Conservation (phyloP, 176 grass and related monocot species). For the Lolium multiflorum region DNA sequence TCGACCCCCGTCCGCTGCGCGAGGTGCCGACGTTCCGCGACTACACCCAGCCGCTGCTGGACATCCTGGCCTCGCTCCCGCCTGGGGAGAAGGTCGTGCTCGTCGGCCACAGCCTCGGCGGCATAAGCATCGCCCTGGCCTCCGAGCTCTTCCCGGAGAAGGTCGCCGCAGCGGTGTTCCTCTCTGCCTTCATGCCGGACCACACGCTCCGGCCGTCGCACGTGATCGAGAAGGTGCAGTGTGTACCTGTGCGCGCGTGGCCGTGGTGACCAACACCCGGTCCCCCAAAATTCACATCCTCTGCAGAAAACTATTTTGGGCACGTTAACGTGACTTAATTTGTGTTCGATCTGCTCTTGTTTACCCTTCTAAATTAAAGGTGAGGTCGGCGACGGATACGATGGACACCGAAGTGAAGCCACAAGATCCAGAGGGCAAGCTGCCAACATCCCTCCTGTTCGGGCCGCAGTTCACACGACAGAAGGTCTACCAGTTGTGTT, state of each 20-base stretch:
- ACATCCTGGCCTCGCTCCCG: constrained; percentile 52
- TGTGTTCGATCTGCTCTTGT: not conserved
- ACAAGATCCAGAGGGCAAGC: constrained; percentile 48
- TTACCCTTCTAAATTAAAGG: not conserved
- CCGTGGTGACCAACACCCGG: not conserved
- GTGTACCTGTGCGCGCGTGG: not conserved
- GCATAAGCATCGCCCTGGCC: constrained; percentile 64
- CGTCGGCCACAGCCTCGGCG: constrained; percentile 86
- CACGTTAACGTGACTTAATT: not conserved
- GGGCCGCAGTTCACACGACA: constrained; percentile 49
- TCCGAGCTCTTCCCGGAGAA: constrained; percentile 84
- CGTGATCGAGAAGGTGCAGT: constrained; percentile 54
- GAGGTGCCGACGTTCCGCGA: constrained; percentile 72
- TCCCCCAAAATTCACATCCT: not conserved
- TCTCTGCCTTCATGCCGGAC: constrained; percentile 75
- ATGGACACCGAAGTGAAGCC: constrained; percentile 66
- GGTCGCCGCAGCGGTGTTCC: constrained; percentile 73
- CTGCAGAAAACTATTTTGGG: not conserved
- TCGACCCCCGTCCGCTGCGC: constrained; percentile 53
- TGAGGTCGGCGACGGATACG: constrained; percentile 22
- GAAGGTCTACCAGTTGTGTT: constrained; percentile 50
- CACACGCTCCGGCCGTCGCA: constrained; percentile 41
- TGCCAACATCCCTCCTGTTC: constrained; percentile 46
- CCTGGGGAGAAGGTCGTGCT: constrained; percentile 62
- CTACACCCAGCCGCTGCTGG: constrained; percentile 72